Evolutionary conservation across 1,139 yeast species (phyloP), one percentile per base, ranked within the genome.

Genomic region (Diutina siamensis): DNA sequence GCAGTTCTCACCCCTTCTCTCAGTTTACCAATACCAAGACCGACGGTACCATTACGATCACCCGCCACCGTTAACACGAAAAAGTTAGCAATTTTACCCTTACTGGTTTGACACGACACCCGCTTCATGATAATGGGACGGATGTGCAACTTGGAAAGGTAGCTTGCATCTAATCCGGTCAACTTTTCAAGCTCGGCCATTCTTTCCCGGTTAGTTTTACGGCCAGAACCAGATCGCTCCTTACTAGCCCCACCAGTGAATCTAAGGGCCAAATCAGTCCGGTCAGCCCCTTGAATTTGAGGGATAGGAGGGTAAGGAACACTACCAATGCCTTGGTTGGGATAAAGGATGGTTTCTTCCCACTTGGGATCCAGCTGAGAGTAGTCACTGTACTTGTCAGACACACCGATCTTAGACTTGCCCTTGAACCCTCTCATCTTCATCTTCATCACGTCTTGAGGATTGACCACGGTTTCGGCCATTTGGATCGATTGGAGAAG

Each of bases 21-120:
- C 48, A 92, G 89, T 59, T 86, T 86, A 49, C 98, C 99, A 63
- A 88, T 95, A 47, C 98, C 99, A 45, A 89, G 70, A 42, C 98
- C 98, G 50, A 89, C 71, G 81, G 88, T 85, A 51, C 99, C 99
- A 53, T 84, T 83, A 49, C 80, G 76, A 63, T 94, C 95, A 44
- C 99, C 99, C 8, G 84, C 96, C 38, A 89, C 86, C 9, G 89
- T 94, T 57, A 92, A 65, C 1, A 89, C 84, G 61, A 86, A 92
- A 62, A 80, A 83, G 44, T 88, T 80, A 44, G 83, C 80, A 53
- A 87, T 86, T 61, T 89, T 92, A 60, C 98, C 98, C 70, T 88
- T 86, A 44, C 89, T 79, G 1, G 97, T 92, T 72, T 88, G 95
- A 61, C 89, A 87, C 48, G 89, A 83, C 28, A 92, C 97, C 49